Evolutionary conservation across 257 asterid genomes (phyloP).

Genomic region (Striga asiatica): DNA sequence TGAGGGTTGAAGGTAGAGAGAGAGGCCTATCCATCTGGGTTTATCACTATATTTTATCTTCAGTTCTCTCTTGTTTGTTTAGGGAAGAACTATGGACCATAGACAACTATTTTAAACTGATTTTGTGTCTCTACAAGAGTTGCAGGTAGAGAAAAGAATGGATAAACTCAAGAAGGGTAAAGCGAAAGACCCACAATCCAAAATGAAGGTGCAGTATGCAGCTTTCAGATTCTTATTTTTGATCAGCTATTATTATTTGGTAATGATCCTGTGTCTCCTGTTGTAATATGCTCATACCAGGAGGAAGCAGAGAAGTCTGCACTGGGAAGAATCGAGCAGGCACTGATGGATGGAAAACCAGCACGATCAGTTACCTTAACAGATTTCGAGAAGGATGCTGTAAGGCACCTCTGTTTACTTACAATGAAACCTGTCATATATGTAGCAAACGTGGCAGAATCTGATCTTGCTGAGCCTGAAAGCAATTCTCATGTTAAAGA

Average conservation of each 20-base stretch:
- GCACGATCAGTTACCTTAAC: conserved; percentile 82
- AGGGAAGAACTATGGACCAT: too few species aligned
- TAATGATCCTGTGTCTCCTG: conserved; percentile 2
- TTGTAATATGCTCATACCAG: conserved; percentile 33
- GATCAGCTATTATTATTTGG: conserved; percentile 1
- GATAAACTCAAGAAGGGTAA: conserved; percentile 87
- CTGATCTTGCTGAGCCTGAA: conserved; percentile 81
- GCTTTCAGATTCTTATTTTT: conserved; percentile 5
- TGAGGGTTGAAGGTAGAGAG: background rate
- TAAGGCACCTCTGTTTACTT: conserved; percentile 83
- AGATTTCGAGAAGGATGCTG: conserved; percentile 63
- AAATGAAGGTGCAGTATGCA: conserved; percentile 47
- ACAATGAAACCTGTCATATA: conserved; percentile 93
- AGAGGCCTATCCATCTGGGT: background rate
- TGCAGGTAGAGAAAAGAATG: conserved; percentile 96
- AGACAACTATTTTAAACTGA: conserved; percentile 22
- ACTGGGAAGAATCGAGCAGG: conserved; percentile 57
- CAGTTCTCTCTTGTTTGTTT: background rate
- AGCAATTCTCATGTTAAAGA: conserved; percentile 66
- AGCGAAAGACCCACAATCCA: conserved; percentile 72
- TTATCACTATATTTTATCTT: background rate
- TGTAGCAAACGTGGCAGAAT: conserved; percentile 94
- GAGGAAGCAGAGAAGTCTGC: conserved; percentile 97
- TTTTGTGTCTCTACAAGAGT: conserved; percentile 36
- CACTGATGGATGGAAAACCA: conserved; percentile 89